phyloP scores from a whole-genome alignment of 768 basidiomycete genomes.

The Inosperma sp. region DNA sequence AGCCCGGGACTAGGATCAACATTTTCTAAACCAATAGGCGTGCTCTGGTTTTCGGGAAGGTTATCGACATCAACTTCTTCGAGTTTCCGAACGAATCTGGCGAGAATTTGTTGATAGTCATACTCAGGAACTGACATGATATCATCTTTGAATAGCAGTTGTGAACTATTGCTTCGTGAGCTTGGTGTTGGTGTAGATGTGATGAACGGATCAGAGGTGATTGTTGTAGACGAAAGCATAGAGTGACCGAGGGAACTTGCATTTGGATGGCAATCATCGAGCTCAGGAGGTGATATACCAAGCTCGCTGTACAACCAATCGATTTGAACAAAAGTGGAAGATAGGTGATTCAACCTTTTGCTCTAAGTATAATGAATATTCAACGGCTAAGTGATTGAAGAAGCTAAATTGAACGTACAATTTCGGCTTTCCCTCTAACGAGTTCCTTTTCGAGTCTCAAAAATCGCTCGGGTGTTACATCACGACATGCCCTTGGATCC shows the following conservation, averaged over 20 bases:
- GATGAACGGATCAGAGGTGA: constrained; percentile 44
- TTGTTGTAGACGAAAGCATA: constrained; percentile 34
- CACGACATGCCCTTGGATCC: constrained; percentile 44
- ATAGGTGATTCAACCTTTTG: constrained; percentile 63
- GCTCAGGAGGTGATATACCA: constrained; percentile 59
- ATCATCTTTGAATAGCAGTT: constrained; percentile 37
- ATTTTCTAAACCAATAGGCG: constrained; percentile 57
- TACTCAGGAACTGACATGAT: constrained; percentile 30
- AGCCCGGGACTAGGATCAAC: constrained; percentile 76
- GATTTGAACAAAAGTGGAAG: constrained; percentile 63
- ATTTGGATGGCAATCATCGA: constrained; percentile 38
- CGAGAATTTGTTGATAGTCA: constrained; percentile 56
- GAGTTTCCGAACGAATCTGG: constrained; percentile 56
- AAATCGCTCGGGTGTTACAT: constrained; percentile 80
- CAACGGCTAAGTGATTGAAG: background rate
- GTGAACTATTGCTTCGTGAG: constrained; percentile 32
- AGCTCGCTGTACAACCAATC: constrained; percentile 83
- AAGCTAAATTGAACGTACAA: constrained; percentile 59
- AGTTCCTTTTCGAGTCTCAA: constrained; percentile 79
- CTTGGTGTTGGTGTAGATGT: constrained; percentile 49
- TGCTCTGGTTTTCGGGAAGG: constrained; percentile 32
- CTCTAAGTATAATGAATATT: constrained; percentile 36
- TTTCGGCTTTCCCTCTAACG: constrained; percentile 80
- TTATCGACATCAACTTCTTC: constrained; percentile 55
- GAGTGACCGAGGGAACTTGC: constrained; percentile 20